A percentile compares a stretch with the other conserved stretches of the same genome.
phyloP scores from a whole-genome alignment of 192 early-diverging fungal species.

The Gryganskiella cystojenkinii region DNA sequence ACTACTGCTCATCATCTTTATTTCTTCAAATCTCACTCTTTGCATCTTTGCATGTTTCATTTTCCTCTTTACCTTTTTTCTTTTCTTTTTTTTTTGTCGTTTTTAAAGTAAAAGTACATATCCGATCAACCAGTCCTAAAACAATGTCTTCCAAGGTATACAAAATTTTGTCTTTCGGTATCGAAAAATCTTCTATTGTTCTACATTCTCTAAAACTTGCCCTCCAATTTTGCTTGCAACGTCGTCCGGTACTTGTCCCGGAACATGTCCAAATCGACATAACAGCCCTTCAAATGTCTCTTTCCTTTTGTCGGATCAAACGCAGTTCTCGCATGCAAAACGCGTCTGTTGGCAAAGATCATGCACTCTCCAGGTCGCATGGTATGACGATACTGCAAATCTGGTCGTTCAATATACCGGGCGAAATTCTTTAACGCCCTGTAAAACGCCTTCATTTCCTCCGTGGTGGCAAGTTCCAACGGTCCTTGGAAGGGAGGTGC shows the following conservation, averaged over 20 bases:
- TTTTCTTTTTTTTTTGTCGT: neutral
- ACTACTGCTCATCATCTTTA: too few relatives aligned
- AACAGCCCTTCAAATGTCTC: conserved; percentile 79
- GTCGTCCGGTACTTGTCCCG: conserved; percentile 61
- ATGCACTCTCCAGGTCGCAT: conserved; percentile 77
- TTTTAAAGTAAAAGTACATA: neutral
- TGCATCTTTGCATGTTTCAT: neutral
- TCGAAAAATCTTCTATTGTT: neutral
- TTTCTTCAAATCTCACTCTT: too few relatives aligned
- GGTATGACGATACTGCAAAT: conserved; percentile 66
- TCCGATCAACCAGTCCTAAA: too few relatives aligned
- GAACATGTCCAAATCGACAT: conserved; percentile 67
- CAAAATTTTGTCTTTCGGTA: neutral
- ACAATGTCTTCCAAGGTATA: too few relatives aligned
- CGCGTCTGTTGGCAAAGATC: conserved; percentile 83
- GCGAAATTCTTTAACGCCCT: conserved; percentile 71
- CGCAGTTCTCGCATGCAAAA: conserved; percentile 78
- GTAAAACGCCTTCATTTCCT: conserved; percentile 68
- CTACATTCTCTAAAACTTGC: conserved; percentile 18
- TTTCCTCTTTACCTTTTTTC: neutral
- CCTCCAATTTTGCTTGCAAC: conserved; percentile 10
- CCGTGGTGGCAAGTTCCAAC: conserved; percentile 52
- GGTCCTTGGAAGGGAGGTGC: conserved; percentile 90
- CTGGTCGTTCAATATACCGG: conserved; percentile 64
- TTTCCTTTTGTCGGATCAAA: conserved; percentile 81